Conservation (phyloP, 1,139 yeast genomes). For the Kodamaea ohmeri region DNA sequence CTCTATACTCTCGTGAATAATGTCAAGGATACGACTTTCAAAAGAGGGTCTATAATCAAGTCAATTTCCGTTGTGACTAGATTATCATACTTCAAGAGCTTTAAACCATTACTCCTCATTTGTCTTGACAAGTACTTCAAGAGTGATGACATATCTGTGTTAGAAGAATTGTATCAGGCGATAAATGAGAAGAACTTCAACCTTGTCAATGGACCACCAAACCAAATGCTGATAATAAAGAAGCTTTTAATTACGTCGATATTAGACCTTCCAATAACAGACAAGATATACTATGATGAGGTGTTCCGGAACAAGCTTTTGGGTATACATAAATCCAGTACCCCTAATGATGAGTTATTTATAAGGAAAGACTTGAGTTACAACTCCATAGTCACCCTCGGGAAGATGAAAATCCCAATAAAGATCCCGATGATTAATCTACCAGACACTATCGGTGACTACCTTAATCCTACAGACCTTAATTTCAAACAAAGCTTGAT, state of each 20-base stretch:
- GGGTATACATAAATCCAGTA: conserved; percentile 35
- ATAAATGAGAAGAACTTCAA: conserved; percentile 36
- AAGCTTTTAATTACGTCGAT: conserved; percentile 45
- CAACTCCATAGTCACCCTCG: conserved; percentile 38
- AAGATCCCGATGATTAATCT: conserved; percentile 41
- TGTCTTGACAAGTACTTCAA: conserved; percentile 50
- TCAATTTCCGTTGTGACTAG: conserved; percentile 54
- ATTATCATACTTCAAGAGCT: conserved; percentile 52
- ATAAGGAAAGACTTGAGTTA: conserved; percentile 46
- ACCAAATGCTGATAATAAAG: conserved; percentile 31
- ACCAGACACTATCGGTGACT: conserved; percentile 45
- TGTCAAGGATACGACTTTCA: conserved; percentile 41
- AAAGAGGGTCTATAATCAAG: conserved; percentile 57
- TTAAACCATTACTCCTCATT: conserved; percentile 55
- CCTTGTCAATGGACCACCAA: conserved; percentile 25
- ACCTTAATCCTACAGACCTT: conserved; percentile 46
- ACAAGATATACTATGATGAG: conserved; percentile 43
- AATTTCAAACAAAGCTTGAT: conserved; percentile 44
- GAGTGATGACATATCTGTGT: conserved; percentile 20
- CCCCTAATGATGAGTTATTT: conserved; percentile 31
- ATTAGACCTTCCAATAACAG: conserved; percentile 46
- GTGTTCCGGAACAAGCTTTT: conserved; percentile 36
- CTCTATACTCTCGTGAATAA: conserved; percentile 58
- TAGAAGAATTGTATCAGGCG: conserved; percentile 33
- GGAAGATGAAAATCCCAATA: conserved; percentile 44